A percentile compares a stretch with the other conserved stretches of the same genome.
These are phyloP conservation scores for Cymbopogon citratus DNA, from an alignment of 176 grass and related monocot genomes.

Conservation along the genomic window DNA sequence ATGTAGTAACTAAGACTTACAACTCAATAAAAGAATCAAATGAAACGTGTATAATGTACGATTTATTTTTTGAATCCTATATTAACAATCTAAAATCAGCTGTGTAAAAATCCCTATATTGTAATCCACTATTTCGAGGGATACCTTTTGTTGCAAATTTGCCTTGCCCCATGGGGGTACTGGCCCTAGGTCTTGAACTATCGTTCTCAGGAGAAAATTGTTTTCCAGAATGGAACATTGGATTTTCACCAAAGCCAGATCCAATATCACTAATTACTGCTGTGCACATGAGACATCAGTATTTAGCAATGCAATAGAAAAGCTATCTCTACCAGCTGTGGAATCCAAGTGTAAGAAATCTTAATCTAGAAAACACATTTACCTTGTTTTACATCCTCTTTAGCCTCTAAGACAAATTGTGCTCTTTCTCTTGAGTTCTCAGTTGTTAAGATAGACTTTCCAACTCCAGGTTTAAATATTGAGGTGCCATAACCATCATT, in stretches of 20 bases:
- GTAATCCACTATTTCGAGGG: background rate
- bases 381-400: constrained; percentile 30
- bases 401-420: constrained; percentile 30
- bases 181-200: constrained; percentile 34
- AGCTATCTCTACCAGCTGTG: constrained; percentile 9
- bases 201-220: constrained; percentile 5
- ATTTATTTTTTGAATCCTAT: background rate
- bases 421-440: constrained; percentile 39
- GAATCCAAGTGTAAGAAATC: constrained; percentile 18
- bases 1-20: background rate
- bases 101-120: background rate
- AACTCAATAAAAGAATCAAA: constrained; percentile 5
- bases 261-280: constrained; percentile 24
- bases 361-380: constrained; percentile 32
- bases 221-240: constrained; percentile 24
- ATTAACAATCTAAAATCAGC: constrained; percentile 11
- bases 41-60: background rate
- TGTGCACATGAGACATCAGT: constrained; percentile 16
- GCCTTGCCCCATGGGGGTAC: constrained; percentile 30
- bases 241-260: background rate
- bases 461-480: constrained; percentile 40
- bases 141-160: constrained; percentile 29
- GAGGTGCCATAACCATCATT: constrained; percentile 29
- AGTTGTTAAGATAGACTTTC: constrained; percentile 40
- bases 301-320: constrained; percentile 29